phyloP scores from a whole-genome alignment of 2,329 filamentous ascomycete genomes.

The Sclerotinia spermophila region DNA sequence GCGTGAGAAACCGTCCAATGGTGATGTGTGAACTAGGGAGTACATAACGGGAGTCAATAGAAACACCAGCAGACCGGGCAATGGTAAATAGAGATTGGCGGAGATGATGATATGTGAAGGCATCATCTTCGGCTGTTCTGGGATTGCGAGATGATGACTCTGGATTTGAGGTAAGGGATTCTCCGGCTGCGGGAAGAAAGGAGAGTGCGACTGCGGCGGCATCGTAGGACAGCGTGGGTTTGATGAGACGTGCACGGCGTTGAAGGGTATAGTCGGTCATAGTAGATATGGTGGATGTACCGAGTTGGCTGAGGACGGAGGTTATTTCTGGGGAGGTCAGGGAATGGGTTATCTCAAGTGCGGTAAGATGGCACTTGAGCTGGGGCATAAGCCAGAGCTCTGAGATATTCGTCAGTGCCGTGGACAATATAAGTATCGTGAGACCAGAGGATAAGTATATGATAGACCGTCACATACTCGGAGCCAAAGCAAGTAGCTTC shows the following conservation, averaged over 20 bases:
- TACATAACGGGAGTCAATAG: slow-evolving; percentile 74
- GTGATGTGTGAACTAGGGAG: slow-evolving; percentile 90
- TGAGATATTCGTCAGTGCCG: slow-evolving; percentile 36
- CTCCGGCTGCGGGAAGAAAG: slow-evolving; percentile 75
- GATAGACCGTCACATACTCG: slow-evolving; percentile 55
- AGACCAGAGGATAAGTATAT: not conserved
- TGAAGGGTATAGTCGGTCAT: slow-evolving; percentile 64
- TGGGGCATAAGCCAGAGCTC: slow-evolving; percentile 84
- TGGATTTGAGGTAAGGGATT: slow-evolving; percentile 39
- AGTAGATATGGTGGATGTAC: slow-evolving; percentile 48
- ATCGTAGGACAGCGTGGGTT: slow-evolving; percentile 80
- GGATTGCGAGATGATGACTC: slow-evolving; percentile 23
- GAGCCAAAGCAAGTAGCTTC: slow-evolving; percentile 59
- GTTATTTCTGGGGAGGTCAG: slow-evolving; percentile 67
- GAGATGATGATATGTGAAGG: slow-evolving; percentile 87
- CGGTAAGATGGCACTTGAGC: slow-evolving; percentile 77
- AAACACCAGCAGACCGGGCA: slow-evolving; percentile 58
- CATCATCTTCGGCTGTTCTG: slow-evolving; percentile 50
- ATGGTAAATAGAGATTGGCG: slow-evolving; percentile 71
- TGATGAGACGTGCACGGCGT: slow-evolving; percentile 72
- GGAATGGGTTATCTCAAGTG: slow-evolving; percentile 80
- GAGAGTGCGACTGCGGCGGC: slow-evolving; percentile 80
- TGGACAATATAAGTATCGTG: not conserved
- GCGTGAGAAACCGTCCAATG: slow-evolving; percentile 72
- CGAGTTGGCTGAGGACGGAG: slow-evolving; percentile 55